Percentiles rank a stretch among this genome's conserved stretches.
phyloP scores from a whole-genome alignment of 176 grass and related monocot genomes.

The Musa troglodytarum region DNA sequence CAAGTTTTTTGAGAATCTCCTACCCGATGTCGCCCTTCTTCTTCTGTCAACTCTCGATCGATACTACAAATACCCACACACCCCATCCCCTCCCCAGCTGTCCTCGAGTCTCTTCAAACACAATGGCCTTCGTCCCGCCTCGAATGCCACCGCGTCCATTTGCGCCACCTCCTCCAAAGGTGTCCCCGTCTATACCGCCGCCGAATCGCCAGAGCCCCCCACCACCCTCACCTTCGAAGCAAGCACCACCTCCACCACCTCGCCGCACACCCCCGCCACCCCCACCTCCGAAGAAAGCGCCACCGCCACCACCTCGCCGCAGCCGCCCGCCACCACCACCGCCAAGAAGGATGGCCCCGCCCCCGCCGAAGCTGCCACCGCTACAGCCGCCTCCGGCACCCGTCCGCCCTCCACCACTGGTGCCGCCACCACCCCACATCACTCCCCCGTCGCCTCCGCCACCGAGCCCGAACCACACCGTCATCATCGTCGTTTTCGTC shows the following conservation, averaged over 20 bases:
- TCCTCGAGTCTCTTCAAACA: neutral
- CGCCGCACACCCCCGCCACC: constrained; percentile 9
- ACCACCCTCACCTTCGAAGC: neutral
- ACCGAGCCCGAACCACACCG: constrained; percentile 31
- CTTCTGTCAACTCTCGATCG: too few relatives aligned
- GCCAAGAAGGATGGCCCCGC: neutral
- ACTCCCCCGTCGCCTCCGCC: too few relatives aligned
- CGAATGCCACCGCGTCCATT: neutral
- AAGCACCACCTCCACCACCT: neutral
- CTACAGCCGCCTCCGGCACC: neutral
- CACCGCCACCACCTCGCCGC: constrained; percentile 28
- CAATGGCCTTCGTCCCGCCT: constrained; percentile 2
- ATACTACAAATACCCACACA: constrained; percentile 21
- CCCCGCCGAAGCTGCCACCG: neutral
- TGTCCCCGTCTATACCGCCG: neutral
- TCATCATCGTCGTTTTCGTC: constrained; percentile 73
- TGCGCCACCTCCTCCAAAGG: neutral
- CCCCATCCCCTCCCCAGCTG: constrained; percentile 1
- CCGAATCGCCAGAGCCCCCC: constrained; percentile 26
- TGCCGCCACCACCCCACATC: neutral
- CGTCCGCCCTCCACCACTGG: neutral
- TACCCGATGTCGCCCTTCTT: too few relatives aligned
- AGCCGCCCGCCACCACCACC: constrained; percentile 23
- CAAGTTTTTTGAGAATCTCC: constrained; percentile 18
- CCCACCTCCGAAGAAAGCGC: neutral